A percentile compares a stretch with the other conserved stretches of the same genome.
Evolutionary conservation across 305 asterid species (phyloP).

Genomic region (Fraxinus sp.): DNA sequence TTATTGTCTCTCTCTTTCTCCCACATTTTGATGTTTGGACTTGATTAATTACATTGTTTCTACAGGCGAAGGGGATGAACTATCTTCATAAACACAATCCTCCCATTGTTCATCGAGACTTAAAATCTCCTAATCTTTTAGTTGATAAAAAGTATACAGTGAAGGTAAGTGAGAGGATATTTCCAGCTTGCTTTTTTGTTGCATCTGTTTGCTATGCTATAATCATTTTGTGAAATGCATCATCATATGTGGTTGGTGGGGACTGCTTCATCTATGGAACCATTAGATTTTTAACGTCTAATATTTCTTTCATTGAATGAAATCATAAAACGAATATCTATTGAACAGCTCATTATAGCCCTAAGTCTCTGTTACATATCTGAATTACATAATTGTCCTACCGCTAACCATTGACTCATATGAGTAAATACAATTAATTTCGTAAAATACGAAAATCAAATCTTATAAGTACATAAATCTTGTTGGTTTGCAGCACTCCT

Average conservation of each 20-base stretch:
- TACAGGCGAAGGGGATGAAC: slow-evolving; percentile 96
- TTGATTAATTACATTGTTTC: slow-evolving; percentile 19
- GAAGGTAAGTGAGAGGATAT: slow-evolving; percentile 57
- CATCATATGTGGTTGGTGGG: neutral
- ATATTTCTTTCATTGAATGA: neutral
- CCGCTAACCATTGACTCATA: neutral
- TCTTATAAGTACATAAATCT: neutral
- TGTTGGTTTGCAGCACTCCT: neutral
- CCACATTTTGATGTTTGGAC: slow-evolving; percentile 16
- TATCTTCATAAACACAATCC: slow-evolving; percentile 86
- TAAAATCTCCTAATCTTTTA: slow-evolving; percentile 94
- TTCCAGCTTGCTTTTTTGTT: slow-evolving; percentile 15
- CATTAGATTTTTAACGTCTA: neutral
- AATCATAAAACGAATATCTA: neutral
- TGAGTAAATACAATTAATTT: neutral
- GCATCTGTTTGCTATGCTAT: slow-evolving; percentile 12
- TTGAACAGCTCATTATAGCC: neutral
- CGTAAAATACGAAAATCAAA: neutral
- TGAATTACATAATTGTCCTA: neutral
- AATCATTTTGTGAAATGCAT: slow-evolving; percentile 6
- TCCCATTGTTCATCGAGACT: slow-evolving; percentile 87
- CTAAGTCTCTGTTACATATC: neutral
- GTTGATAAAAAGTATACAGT: slow-evolving; percentile 96
- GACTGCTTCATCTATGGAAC: neutral
- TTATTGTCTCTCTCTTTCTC: slow-evolving; percentile 1